A percentile compares a stretch with the other conserved stretches of the same genome.
Conservation (phyloP, 1,284 basidiomycete genomes). For the Cutaneotrichosporon spelunceum region DNA sequence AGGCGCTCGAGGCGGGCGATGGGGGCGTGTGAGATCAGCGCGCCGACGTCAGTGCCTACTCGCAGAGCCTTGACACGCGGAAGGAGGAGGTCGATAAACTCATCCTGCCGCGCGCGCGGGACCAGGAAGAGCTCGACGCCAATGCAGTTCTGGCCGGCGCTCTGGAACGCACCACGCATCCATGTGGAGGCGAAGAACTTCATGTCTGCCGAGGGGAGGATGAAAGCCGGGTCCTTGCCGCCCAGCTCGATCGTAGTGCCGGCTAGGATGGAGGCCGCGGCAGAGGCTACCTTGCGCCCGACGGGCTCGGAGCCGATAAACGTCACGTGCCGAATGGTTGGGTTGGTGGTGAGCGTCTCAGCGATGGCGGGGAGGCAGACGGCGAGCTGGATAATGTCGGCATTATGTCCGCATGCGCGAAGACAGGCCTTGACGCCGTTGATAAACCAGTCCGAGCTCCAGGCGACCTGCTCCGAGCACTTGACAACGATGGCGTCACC, state of each 20-base stretch:
- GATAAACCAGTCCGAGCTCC: conserved; percentile 79
- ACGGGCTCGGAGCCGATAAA: conserved; percentile 90
- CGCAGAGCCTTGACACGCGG: conserved; percentile 66
- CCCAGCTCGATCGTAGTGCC: conserved; percentile 89
- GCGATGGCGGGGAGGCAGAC: conserved; percentile 86
- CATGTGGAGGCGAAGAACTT: conserved; percentile 55
- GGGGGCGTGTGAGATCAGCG: conserved; percentile 55
- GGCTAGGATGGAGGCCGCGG: conserved; percentile 78
- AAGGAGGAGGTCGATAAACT: conserved; percentile 64
- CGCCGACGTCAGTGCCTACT: conserved; percentile 55
- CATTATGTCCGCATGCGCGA: conserved; percentile 70
- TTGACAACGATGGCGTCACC: conserved; percentile 91
- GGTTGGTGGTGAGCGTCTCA: conserved; percentile 72
- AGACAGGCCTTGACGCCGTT: conserved; percentile 71
- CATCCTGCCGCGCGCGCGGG: conserved; percentile 48
- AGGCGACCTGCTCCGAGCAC: conserved; percentile 86
- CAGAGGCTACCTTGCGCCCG: conserved; percentile 75
- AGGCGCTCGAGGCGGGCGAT: conserved; percentile 70
- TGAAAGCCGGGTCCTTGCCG: conserved; percentile 57
- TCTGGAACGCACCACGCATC: conserved; percentile 74
- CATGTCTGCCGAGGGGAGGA: conserved; percentile 55
- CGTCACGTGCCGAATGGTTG: conserved; percentile 65
- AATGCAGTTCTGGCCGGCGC: conserved; percentile 87
- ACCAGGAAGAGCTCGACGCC: conserved; percentile 92
- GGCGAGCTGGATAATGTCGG: conserved; percentile 72